Base-by-base conservation (phyloP, 1,139 yeast genomes). In the Candida pseudoviswanathii region DNA sequence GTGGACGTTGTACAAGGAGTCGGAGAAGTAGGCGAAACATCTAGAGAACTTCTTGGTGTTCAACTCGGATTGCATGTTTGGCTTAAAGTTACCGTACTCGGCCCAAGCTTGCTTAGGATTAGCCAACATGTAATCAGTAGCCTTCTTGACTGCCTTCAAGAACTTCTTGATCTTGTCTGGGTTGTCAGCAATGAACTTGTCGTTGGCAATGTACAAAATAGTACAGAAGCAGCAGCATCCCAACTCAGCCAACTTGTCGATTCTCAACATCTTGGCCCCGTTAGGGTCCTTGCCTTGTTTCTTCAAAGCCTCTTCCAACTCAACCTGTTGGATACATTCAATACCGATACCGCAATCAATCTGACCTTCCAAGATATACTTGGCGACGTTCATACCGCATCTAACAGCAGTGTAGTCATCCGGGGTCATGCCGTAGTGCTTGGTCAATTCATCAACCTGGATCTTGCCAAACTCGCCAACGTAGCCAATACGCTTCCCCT, bases 151-250 rank as follows among this genome's bases (percentile, higher is more conserved):
- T 7, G 84, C 84, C 25, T 55, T 68, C 72, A 79, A 60, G 62
- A 80, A 75, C 53, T 64, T 67, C 44, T 55, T 64, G 47, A 79
- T 75, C 62, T 77, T 76, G 39, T 72, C 80, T n/a, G 80, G 79
- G 62, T 80, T 76, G 45, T 63, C 67, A n/a, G 67, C 68, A 59
- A 80, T 69, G 58, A 79, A 80, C 44, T 70, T 64, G 58, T 80
- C 85, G 59, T 80, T 80, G 58, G 73, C 74, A 59, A 80, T 80
- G 71, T 78, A 80, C 61, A 80, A 68, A 54, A 80, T 76, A 40
- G 84, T 77, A 58, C 84, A 80, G 77, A 80, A 80, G 57, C 85
- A 80, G 61, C 85, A 80, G 62, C 85, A 80, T 9, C 84, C 84
- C 54, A 80, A 70, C 56, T 80, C 81, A 39, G 85, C 85, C 59